A percentile compares a stretch with the other conserved stretches of the same genome.
Conservation (phyloP, 345 rosid genomes). For the Moringa oleifera region DNA sequence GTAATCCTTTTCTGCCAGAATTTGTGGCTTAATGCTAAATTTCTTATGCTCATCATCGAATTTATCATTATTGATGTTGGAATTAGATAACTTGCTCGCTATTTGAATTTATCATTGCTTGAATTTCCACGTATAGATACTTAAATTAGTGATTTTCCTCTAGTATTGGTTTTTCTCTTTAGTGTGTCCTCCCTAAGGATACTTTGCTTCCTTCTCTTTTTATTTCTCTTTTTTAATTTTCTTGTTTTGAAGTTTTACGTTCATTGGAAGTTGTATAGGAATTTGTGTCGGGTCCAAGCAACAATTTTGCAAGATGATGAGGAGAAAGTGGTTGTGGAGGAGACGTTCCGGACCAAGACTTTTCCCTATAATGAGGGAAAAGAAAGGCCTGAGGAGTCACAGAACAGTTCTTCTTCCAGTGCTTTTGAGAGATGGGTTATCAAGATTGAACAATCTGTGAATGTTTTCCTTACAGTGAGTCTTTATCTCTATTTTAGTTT, state of each 20-base stretch:
- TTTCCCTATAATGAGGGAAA: conserved; percentile 21
- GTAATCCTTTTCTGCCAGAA: no score
- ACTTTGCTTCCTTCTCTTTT: not conserved
- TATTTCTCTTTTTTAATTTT: no score
- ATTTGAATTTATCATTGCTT: no score
- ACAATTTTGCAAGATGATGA: conserved; percentile 66
- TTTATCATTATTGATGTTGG: not conserved
- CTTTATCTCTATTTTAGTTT: not conserved
- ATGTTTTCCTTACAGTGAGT: conserved; percentile 77
- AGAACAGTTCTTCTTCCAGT: conserved; percentile 27
- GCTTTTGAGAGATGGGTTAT: conserved; percentile 48
- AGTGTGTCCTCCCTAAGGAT: not conserved
- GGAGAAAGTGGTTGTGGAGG: conserved; percentile 61
- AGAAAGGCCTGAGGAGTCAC: conserved; percentile 23
- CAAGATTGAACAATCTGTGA: conserved; percentile 70
- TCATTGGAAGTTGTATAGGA: conserved; percentile 21
- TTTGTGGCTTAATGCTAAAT: no score
- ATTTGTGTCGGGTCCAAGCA: conserved; percentile 38
- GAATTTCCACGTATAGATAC: no score
- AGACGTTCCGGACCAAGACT: conserved; percentile 48
- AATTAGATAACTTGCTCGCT: not conserved
- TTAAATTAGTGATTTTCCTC: no score
- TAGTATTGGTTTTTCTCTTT: not conserved
- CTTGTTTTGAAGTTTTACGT: not conserved
- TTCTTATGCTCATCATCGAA: not conserved